Percentiles rank a stretch among this genome's conserved stretches.
Evolutionary conservation across 2,329 filamentous ascomycete species (phyloP).

Genomic region (Phialophora chinensis): DNA sequence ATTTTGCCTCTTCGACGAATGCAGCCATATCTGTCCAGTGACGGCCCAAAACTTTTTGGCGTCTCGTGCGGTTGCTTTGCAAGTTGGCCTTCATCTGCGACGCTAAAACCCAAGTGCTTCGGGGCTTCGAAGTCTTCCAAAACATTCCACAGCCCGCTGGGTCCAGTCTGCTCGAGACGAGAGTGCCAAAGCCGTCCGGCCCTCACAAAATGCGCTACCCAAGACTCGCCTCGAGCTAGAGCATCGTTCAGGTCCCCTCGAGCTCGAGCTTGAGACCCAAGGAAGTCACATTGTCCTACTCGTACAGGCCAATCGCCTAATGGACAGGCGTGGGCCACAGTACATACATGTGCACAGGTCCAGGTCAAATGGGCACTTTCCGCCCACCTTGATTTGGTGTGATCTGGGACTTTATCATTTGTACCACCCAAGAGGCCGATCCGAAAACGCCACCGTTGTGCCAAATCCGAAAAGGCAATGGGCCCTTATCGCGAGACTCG

Average conservation of each 20-base stretch:
- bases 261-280: conserved; percentile 2
- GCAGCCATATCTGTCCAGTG: conserved; percentile 1
- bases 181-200: not conserved
- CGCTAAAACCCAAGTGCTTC: not conserved
- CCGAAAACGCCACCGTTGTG: conserved; percentile 9
- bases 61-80: not conserved
- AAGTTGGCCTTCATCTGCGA: conserved; percentile 7
- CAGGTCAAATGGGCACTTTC: conserved; percentile 8
- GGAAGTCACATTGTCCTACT: not conserved
- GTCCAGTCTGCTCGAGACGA: conserved; percentile 2
- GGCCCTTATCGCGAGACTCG: not conserved
- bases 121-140: conserved; percentile 1
- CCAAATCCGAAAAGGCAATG: conserved; percentile 2
- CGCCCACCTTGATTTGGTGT: not conserved
- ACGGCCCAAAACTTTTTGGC: conserved; percentile 1
- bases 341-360: not conserved
- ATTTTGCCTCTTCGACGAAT: conserved; percentile 14
- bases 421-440: conserved; percentile 6
- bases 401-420: conserved; percentile 10
- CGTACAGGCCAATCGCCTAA: not conserved
- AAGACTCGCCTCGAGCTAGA: not conserved
- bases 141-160: not conserved
- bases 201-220: not conserved
- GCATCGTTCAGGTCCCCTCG: not conserved
- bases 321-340: not conserved